Conservation (phyloP, 2,329 filamentous ascomycete genomes). For the Apiospora sp. region DNA sequence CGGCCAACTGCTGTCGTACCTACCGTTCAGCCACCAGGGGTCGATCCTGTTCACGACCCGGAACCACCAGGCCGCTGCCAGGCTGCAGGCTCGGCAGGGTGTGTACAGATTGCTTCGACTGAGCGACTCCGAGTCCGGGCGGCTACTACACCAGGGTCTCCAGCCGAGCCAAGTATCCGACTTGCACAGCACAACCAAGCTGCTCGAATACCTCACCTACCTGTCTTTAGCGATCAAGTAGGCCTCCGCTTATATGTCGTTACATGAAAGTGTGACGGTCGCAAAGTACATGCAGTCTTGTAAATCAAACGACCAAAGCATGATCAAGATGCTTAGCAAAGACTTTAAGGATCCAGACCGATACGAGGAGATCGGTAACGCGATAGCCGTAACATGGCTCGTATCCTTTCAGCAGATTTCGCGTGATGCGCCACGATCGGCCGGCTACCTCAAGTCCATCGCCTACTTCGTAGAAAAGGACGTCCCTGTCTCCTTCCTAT, state of each 20-base stretch:
- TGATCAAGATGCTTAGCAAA: constrained; percentile 3
- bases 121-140: background rate
- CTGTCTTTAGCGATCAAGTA: constrained; percentile 4
- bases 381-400: constrained; percentile 2
- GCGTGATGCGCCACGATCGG: background rate
- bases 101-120: background rate
- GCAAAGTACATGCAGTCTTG: background rate
- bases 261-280: background rate
- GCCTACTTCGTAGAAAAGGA: constrained; percentile 4
- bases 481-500: background rate
- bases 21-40: background rate
- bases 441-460: background rate
- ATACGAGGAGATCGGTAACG: background rate
- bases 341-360: constrained; percentile 13
- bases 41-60: constrained; percentile 2
- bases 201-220: background rate
- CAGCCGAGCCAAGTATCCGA: background rate
- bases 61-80: background rate
- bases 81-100: background rate
- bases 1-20: background rate
- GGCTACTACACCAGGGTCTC: background rate
- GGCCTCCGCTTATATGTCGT: constrained; percentile 1
- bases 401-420: background rate
- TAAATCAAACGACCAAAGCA: background rate
- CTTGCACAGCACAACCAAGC: background rate